These are phyloP conservation scores for Asterella californica DNA, from an alignment of 225 moss, liverwort and hornwort genomes.

Conservation along the genomic window DNA sequence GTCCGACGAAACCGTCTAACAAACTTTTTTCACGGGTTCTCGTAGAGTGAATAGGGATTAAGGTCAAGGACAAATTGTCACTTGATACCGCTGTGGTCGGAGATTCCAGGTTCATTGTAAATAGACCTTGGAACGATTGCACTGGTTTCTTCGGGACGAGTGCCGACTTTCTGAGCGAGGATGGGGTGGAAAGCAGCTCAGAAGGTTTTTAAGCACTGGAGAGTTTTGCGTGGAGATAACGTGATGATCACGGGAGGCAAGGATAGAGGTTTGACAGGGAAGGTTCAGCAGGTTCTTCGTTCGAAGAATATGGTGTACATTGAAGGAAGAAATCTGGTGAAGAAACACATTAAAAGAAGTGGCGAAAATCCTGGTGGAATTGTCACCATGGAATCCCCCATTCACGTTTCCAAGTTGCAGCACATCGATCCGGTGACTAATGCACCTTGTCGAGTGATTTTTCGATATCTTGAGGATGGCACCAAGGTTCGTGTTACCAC, in stretches of 20 bases:
- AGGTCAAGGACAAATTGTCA: too few species aligned
- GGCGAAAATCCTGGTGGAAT: constrained; percentile 86
- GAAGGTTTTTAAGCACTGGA: constrained; percentile 91
- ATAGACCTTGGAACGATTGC: neutral
- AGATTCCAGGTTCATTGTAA: neutral
- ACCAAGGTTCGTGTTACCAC: constrained; percentile 84
- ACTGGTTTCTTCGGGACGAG: neutral
- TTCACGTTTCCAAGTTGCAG: constrained; percentile 90
- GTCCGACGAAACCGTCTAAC: neutral
- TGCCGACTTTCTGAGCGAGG: neutral
- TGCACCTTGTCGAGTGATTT: constrained; percentile 82
- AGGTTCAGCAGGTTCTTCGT: constrained; percentile 63
- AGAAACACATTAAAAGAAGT: constrained; percentile 71
- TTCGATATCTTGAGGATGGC: constrained; percentile 86
- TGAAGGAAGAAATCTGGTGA: constrained; percentile 90
- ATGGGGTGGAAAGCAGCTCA: constrained; percentile 98
- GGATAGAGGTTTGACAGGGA: constrained; percentile 48
- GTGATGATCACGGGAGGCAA: constrained; percentile 62
- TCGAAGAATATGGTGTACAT: constrained; percentile 72
- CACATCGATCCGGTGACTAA: constrained; percentile 89
- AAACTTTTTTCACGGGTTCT: neutral
- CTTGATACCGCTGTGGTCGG: neutral
- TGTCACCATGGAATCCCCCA: constrained; percentile 85
- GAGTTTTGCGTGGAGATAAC: constrained; percentile 87
- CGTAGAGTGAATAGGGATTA: too few species aligned